Evolutionary conservation across 148 eudicot genomes (phyloP).

Genomic region (Vaccinium macrocarpon): DNA sequence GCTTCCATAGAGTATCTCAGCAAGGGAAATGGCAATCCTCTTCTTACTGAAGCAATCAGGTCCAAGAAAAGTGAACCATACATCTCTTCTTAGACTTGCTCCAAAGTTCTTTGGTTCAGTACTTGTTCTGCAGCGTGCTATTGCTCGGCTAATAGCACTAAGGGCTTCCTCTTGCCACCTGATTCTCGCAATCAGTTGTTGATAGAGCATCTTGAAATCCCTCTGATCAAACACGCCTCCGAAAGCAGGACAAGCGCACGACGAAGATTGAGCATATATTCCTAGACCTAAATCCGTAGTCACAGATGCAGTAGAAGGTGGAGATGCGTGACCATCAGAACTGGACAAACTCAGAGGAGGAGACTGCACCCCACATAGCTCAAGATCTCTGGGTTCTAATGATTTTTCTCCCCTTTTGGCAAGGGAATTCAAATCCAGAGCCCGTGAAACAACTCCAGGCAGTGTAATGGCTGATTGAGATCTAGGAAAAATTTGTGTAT

Average conservation of each 20-base stretch:
- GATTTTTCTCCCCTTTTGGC: conserved; percentile 24
- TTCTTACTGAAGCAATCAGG: conserved; percentile 61
- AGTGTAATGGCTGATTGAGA: conserved; percentile 24
- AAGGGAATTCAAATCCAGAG: conserved; percentile 22
- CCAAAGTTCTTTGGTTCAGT: conserved; percentile 27
- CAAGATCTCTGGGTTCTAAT: conserved; percentile 28
- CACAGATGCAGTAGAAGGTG: conserved; percentile 55
- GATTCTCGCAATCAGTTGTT: conserved; percentile 45
- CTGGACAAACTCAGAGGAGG: conserved; percentile 26
- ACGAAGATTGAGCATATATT: conserved; percentile 15
- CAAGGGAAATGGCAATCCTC: conserved; percentile 52
- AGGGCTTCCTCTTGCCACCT: conserved; percentile 68
- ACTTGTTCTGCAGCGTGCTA: conserved; percentile 34
- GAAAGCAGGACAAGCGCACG: conserved; percentile 12
- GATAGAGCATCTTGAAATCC: conserved; percentile 53
- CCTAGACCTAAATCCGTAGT: conserved; percentile 51
- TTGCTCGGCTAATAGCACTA: conserved; percentile 44
- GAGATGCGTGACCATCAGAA: conserved; percentile 42
- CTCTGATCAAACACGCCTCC: conserved; percentile 15
- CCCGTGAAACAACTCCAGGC: conserved; percentile 9
- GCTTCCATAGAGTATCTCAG: conserved; percentile 57
- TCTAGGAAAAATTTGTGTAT: conserved; percentile 14
- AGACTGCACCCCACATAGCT: conserved; percentile 19
- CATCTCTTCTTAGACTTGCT: conserved; percentile 47
- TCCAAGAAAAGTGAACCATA: conserved; percentile 68